Conservation (phyloP, 805 yeast species). For the Lachancea nothofagi region DNA sequence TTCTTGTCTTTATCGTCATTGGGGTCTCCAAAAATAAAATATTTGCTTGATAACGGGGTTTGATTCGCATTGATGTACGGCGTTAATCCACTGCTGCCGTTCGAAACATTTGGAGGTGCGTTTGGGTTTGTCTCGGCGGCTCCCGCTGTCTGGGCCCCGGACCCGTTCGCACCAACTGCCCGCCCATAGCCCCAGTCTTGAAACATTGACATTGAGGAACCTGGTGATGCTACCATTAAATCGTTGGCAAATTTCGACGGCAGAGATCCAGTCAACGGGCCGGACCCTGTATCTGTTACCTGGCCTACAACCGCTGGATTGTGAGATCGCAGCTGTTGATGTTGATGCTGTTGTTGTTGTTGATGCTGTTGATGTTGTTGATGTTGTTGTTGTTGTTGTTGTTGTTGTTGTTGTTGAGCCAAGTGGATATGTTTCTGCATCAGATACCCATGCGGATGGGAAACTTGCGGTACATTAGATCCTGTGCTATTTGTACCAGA, state of each 20-base stretch:
- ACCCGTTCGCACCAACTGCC: not conserved
- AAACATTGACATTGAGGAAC: constrained; percentile 28
- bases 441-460: constrained; percentile 17
- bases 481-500: constrained; percentile 27
- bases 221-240: constrained; percentile 31
- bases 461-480: not conserved
- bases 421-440: constrained; percentile 23
- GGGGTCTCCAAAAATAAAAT: constrained; percentile 27
- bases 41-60: constrained; percentile 25
- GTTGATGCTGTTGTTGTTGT: constrained; percentile 16
- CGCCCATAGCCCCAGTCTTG: constrained; percentile 28
- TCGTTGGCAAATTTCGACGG: constrained; percentile 34
- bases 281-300: constrained; percentile 8
- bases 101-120: constrained; percentile 9
- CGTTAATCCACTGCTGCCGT: constrained; percentile 28
- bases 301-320: not conserved
- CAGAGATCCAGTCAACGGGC: constrained; percentile 26
- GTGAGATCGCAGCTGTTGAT: constrained; percentile 15
- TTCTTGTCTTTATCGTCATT: constrained; percentile 10
- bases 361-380: constrained; percentile 20
- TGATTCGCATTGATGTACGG: constrained; percentile 29
- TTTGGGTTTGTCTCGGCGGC: not conserved
- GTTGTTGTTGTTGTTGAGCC: constrained; percentile 9
- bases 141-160: not conserved
- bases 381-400: constrained; percentile 17